Evolutionary conservation across 2,329 filamentous ascomycete species (phyloP), one percentile per base, ranked within the genome.

Genomic region (Microascus cirrosus): DNA sequence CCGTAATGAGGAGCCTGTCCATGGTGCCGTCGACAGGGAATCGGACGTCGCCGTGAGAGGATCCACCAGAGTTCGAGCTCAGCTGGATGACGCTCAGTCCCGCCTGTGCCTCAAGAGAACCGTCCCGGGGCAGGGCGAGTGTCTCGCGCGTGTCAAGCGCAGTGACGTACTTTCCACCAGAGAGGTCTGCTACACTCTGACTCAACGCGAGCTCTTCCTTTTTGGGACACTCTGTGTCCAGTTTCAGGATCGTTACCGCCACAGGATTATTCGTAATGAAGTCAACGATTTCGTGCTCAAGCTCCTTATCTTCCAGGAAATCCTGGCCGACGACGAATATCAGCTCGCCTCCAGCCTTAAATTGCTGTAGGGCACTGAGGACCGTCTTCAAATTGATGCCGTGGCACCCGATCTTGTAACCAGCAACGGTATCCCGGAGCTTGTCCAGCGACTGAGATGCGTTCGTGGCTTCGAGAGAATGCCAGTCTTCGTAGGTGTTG

Each of bases 1-100:
- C 51, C 15, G 51, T 53, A 25, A 53, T 53, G 25, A 53, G 10
- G 25, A 53, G 24, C 51, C 20, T 53, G 51, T 53, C 36, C 59
- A 60, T 61, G n/a, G 58, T 54, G 8, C 34, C 39, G 45, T 61
- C 60, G 24, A 61, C 60, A 7, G 53, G 25, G 35, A 61, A 58
- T 11, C 56, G 39, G 55, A 58, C 57, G 4, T 48, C 56, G n/a
- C 48, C 55, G 18, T 53, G 12, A 2, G 36, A 10, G 15, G 32
- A n/a, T 22, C 53, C 54, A 24, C 56, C 25, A 2, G 13, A 5
- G 24, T 53, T 13, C 10, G 51, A 18, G 24, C 20, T 28, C 51
- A 32, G 28, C 24, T 32, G 28, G 24, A 53, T 28, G 25, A 28
- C 20, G 15, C 25, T 22, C 24, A 53, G 24, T 15, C 28, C 28